Conservation (phyloP, 139 green algal species). For the Klebsormidium nitens region DNA sequence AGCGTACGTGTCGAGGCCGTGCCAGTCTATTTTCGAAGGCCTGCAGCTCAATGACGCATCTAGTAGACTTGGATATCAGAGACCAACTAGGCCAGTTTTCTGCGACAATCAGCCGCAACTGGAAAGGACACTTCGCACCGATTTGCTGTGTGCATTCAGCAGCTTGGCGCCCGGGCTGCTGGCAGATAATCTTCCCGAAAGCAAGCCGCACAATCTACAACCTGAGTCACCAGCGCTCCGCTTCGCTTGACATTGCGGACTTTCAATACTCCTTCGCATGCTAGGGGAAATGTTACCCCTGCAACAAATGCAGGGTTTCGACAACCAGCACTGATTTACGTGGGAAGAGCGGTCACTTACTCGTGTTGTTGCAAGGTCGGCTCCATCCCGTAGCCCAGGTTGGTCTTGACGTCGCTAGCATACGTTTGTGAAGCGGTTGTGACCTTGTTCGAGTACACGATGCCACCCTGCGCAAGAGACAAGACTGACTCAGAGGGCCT, state of each 20-base stretch:
- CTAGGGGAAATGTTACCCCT: not conserved
- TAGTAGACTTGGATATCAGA: too few species aligned
- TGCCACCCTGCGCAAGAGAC: constrained; percentile 23
- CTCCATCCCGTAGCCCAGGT: constrained; percentile 1
- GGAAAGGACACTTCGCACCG: too few species aligned
- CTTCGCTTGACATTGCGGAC: too few species aligned
- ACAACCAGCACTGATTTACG: not conserved
- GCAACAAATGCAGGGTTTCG: not conserved
- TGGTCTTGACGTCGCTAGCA: constrained; percentile 13
- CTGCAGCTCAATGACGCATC: too few species aligned
- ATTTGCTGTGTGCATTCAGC: too few species aligned
- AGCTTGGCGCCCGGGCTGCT: too few species aligned
- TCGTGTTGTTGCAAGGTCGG: not conserved
- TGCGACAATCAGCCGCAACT: too few species aligned
- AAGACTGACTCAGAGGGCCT: not conserved
- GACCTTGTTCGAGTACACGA: constrained; percentile 42
- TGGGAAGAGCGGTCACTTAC: constrained; percentile 1
- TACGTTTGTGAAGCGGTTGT: constrained; percentile 17
- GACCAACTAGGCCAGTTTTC: too few species aligned
- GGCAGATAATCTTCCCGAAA: too few species aligned
- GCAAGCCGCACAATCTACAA: too few species aligned
- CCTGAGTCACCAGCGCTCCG: too few species aligned
- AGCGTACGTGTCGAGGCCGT: not conserved
- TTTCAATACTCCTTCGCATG: not conserved
- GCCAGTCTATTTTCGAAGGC: not conserved